A percentile compares a stretch with the other conserved stretches of the same genome.
phyloP scores from a whole-genome alignment of 225 moss, liverwort and hornwort species.

The Polytrichum commune region DNA sequence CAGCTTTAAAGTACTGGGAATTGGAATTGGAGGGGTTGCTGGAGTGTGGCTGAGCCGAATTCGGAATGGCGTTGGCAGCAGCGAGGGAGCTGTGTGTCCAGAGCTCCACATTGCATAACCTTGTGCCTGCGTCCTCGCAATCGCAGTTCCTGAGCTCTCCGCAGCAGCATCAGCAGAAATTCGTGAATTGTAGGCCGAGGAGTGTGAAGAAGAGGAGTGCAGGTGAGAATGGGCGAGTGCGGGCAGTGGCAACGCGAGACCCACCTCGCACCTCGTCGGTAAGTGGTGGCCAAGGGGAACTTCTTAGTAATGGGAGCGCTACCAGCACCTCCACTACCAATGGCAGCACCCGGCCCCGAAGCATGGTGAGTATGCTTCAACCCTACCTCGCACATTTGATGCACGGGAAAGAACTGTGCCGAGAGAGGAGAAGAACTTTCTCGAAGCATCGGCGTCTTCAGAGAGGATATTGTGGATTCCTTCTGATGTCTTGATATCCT shows the following conservation, averaged over 20 bases:
- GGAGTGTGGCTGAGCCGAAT: too few relatives aligned
- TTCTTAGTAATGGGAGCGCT: slow-evolving; percentile 2
- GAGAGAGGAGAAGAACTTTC: not conserved
- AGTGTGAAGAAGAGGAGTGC: not conserved
- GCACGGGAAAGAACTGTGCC: not conserved
- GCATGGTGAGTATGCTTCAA: slow-evolving; percentile 22
- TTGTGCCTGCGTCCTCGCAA: slow-evolving; percentile 23
- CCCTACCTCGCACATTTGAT: not conserved
- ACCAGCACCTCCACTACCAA: not conserved
- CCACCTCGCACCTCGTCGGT: slow-evolving; percentile 19
- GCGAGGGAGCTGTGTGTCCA: not conserved
- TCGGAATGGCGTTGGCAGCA: not conserved
- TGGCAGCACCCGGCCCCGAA: slow-evolving; percentile 27
- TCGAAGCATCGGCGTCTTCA: not conserved
- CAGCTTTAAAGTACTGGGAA: too few relatives aligned
- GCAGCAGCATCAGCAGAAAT: not conserved
- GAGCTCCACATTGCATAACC: not conserved
- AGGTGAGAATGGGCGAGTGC: slow-evolving; percentile 22
- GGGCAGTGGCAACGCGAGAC: slow-evolving; percentile 52
- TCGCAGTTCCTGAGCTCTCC: slow-evolving; percentile 30
- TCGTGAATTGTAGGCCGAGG: too few relatives aligned
- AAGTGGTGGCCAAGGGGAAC: not conserved
- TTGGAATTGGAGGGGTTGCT: too few relatives aligned
- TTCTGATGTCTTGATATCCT: not conserved
- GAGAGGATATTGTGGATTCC: not conserved